Evolutionary conservation across 805 yeast species (phyloP), one percentile per base, ranked within the genome.

Genomic region (Blastobotrys parvus): DNA sequence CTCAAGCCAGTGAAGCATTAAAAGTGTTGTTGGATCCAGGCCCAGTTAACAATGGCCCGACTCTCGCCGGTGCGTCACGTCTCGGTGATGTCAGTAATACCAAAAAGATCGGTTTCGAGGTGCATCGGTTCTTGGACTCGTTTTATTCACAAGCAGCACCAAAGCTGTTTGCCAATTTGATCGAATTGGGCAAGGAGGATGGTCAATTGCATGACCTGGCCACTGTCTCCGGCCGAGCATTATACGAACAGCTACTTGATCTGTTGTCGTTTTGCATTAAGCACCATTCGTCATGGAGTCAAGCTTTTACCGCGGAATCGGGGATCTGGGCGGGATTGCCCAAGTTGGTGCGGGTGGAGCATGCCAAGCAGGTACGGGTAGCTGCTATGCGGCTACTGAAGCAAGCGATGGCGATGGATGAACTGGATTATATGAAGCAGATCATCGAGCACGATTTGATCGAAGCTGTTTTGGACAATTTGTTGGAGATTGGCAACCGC

Each of bases 1-100:
- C 83, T 4, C 96, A 88, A 59, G 82, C 89, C 0, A 78, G 75
- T 49, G 96, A 88, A 61, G 94, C 95, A 1, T 62, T 89, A 39
- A 80, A 80, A 56, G 77, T 80, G 1, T 61, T 89, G 27, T 66
- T 89, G 11, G 89, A 83, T 55, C 80, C 37, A 10, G 11, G 31
- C 18, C 23, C 42, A 11, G 11, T 15, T 10, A 17, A 15, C 21
- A 32, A 32, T 17, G 35, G 35, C 4, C 18, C 35, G 21, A 15
- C 18, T 5, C 35, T 18, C 3, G 35, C 13, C 19, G 35, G 35
- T 6, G 21, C 19, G 5, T 32, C 35, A 17, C n/a, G 20, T 11
- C 19, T 32, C 6, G 10, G 13, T 3, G 35, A 32, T 15, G 20
- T 18, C 5, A 32, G 10, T 16, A 13, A 17, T 10, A 32, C n/a